These are phyloP conservation scores for Talaromyces nanjingensis DNA, from an alignment of 495 filamentous ascomycete species.

Conservation along the genomic window DNA sequence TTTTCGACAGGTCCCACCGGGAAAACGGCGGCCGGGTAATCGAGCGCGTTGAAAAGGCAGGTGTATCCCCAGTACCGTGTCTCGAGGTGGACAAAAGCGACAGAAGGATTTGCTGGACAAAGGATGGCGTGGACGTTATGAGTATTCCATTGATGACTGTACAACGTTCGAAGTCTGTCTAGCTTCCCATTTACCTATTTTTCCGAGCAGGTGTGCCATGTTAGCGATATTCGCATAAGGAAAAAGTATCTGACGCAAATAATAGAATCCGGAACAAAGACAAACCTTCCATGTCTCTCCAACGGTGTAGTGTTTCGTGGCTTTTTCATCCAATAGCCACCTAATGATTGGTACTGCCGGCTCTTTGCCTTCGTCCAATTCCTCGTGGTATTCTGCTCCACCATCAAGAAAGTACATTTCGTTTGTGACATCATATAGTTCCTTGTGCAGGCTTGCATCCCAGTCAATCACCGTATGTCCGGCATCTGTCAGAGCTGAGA, in stretches of 20 bases:
- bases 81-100: conserved; percentile 52
- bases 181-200: conserved; percentile 20
- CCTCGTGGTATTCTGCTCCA: conserved; percentile 14
- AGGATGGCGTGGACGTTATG: conserved; percentile 64
- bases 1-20: conserved; percentile 44
- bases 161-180: conserved; percentile 19
- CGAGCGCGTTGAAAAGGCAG: conserved; percentile 65
- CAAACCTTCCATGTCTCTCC: conserved; percentile 17
- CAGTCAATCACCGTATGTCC: conserved; percentile 44
- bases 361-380: neutral
- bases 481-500: conserved; percentile 43
- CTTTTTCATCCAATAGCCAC: conserved; percentile 25
- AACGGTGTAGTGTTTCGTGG: conserved; percentile 36
- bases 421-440: conserved; percentile 33
- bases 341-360: neutral
- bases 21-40: conserved; percentile 56
- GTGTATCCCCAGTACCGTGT: conserved; percentile 67
- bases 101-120: conserved; percentile 52
- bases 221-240: neutral
- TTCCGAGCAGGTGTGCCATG: too few relatives aligned
- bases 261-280: too few relatives aligned
- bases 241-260: too few relatives aligned
- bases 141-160: conserved; percentile 8
- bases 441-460: conserved; percentile 25
- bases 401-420: conserved; percentile 53